Evolutionary conservation across 495 filamentous ascomycete genomes (phyloP).

Genomic region (Podospora tetraspora): DNA sequence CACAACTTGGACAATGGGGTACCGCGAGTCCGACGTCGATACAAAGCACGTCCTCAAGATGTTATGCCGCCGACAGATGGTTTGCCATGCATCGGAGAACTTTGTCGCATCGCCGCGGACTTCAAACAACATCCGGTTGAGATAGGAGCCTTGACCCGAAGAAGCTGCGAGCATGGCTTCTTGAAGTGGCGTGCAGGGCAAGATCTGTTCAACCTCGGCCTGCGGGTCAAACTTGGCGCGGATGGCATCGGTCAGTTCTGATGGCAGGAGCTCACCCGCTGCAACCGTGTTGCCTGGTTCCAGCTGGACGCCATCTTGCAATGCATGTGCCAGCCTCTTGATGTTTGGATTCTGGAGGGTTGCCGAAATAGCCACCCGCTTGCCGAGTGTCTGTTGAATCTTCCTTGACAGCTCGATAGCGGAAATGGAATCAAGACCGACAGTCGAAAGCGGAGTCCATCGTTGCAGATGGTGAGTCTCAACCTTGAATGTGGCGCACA

Average conservation of each 20-base stretch:
- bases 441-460: constrained; percentile 41
- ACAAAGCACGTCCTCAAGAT: constrained; percentile 62
- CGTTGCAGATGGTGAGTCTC: constrained; percentile 51
- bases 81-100: constrained; percentile 44
- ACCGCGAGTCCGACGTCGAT: constrained; percentile 42
- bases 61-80: constrained; percentile 51
- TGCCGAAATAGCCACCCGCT: constrained; percentile 51
- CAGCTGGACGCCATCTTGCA: constrained; percentile 9
- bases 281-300: neutral
- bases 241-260: constrained; percentile 31
- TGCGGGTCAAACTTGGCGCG: constrained; percentile 26
- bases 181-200: constrained; percentile 78
- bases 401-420: constrained; percentile 60
- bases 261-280: constrained; percentile 32
- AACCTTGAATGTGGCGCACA: constrained; percentile 39
- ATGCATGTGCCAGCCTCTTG: constrained; percentile 44
- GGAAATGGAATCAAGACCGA: constrained; percentile 78
- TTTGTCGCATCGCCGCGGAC: constrained; percentile 19
- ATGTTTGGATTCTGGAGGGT: constrained; percentile 60
- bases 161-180: constrained; percentile 70
- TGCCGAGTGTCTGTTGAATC: constrained; percentile 39
- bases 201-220: constrained; percentile 41
- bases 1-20: constrained; percentile 57
- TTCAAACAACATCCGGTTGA: constrained; percentile 41
- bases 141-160: constrained; percentile 32